Percentiles rank a stretch among this genome's conserved stretches.
Conservation (phyloP, 352 stramenopile genomes). For the Pythium oligandrum region DNA sequence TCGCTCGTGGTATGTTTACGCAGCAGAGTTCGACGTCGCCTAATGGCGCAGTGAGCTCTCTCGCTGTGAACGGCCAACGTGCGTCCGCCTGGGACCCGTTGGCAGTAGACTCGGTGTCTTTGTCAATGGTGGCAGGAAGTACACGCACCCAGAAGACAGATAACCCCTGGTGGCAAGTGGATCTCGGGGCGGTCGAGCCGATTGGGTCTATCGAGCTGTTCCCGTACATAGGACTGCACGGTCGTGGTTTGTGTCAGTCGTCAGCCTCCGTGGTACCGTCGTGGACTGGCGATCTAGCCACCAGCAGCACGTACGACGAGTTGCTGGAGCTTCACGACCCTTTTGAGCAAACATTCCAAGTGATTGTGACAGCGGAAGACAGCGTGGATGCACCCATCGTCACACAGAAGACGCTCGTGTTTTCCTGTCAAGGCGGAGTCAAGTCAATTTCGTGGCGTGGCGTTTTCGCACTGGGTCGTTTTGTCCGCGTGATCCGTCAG, state of each 20-base stretch:
- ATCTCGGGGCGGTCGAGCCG: slow-evolving; percentile 38
- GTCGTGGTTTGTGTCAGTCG: slow-evolving; percentile 25
- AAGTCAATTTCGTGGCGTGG: slow-evolving; percentile 29
- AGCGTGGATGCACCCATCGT: slow-evolving; percentile 1
- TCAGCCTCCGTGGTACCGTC: slow-evolving; percentile 8
- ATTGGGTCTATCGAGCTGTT: slow-evolving; percentile 46
- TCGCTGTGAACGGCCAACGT: slow-evolving; percentile 46
- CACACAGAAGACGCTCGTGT: slow-evolving; percentile 27
- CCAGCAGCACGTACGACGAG: slow-evolving; percentile 27
- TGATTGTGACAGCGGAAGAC: slow-evolving; percentile 32
- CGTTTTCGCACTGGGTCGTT: slow-evolving; percentile 38
- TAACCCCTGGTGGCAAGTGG: slow-evolving; percentile 71
- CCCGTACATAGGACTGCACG: slow-evolving; percentile 39
- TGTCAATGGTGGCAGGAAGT: slow-evolving; percentile 27
- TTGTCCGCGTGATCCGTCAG: slow-evolving; percentile 39
- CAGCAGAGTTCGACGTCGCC: slow-evolving; percentile 54
- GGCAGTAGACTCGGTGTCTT: background rate
- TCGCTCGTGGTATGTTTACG: slow-evolving; percentile 50
- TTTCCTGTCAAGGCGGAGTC: slow-evolving; percentile 42
- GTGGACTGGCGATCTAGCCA: slow-evolving; percentile 41
- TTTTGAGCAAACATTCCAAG: slow-evolving; percentile 49
- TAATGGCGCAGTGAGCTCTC: slow-evolving; percentile 26
- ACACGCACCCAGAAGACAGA: slow-evolving; percentile 33
- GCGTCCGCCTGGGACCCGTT: slow-evolving; percentile 36
- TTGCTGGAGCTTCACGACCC: slow-evolving; percentile 40